Base-by-base conservation (phyloP, 345 rosid species). In the Erucastrum elatum region DNA sequence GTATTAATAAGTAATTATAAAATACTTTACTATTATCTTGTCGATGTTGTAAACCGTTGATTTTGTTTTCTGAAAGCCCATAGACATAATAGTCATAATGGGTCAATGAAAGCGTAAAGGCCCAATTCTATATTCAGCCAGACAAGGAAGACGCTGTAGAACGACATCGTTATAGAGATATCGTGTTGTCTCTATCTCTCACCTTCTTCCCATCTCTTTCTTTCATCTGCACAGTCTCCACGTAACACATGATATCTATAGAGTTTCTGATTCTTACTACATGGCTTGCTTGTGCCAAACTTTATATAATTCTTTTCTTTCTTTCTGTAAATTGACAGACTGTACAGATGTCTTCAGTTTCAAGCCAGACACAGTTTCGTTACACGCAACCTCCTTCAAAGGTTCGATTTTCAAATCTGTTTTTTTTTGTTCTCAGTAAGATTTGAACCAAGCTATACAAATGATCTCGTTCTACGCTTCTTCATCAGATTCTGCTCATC, bases 381-480 rank as follows among this genome's bases (percentile, higher is more conserved):
- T 95, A 93, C 84, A 90, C 99, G 27, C 99, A 96, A 46, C 97
- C 99, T 1, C 99, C 99, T 1, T 93, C 99, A 1, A 96, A 96
- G 92, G 98, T 96, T 83, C 51, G 4, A 37, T 37, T 37, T 37
- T 37, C 11, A 31, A 6, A 11, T 44, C 51, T 44, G 11, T 8
- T 8, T 44, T 66, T 66, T 66, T 41, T 77, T n/a, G 30, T 34
- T 34, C 77, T 29, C 85, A 96, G 99, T 90, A 86, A n/a, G 98
- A 96, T 86, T 81, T 91, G 74, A 96, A 96, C 79, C 99, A 96
- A 85, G 99, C 99, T 26, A 96, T 96, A 80, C 96, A 91, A 0
- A 96, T 96, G 99, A 93, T 93, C 77, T 93, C 98, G 7, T 91
- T 87, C 80, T 96, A 93, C 60, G 98, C 99, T 31, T 91, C 99